A percentile compares a stretch with the other conserved stretches of the same genome.
Evolutionary conservation across 768 basidiomycete species (phyloP).

Genomic region (Pulveroboletus ravenelii): DNA sequence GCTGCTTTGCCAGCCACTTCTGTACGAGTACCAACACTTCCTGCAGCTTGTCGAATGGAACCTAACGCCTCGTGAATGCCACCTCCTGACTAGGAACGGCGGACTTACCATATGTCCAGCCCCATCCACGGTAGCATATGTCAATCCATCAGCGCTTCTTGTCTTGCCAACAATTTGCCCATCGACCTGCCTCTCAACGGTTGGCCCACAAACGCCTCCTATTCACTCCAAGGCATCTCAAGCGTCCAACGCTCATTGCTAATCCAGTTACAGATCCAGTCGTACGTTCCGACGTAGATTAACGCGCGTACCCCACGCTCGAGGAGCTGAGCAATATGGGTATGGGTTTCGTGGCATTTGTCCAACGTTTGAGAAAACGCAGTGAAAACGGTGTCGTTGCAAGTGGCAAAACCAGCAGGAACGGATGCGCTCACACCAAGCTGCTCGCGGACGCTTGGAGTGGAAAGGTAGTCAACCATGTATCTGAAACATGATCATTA

Average conservation of each 20-base stretch:
- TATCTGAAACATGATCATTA: constrained; percentile 30
- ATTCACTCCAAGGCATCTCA: constrained; percentile 63
- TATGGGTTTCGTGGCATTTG: constrained; percentile 20
- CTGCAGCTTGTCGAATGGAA: constrained; percentile 55
- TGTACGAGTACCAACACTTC: constrained; percentile 45
- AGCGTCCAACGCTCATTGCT: constrained; percentile 72
- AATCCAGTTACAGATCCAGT: constrained; percentile 74
- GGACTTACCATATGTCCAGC: constrained; percentile 68
- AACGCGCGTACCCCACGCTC: constrained; percentile 68
- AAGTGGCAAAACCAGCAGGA: constrained; percentile 34
- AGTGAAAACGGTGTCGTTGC: constrained; percentile 36
- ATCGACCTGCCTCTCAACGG: constrained; percentile 45
- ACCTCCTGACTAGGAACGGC: not conserved
- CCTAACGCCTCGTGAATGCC: constrained; percentile 26
- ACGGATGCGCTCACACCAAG: constrained; percentile 55
- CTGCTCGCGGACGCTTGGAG: constrained; percentile 41
- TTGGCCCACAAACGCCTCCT: constrained; percentile 40
- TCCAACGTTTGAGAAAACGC: constrained; percentile 48
- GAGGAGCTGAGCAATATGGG: constrained; percentile 45
- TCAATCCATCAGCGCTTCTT: constrained; percentile 51
- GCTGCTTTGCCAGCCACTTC: constrained; percentile 36
- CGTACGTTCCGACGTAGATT: constrained; percentile 65
- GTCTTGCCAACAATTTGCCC: constrained; percentile 45
- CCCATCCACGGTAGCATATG: constrained; percentile 54
- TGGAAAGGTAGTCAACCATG: constrained; percentile 58